These are phyloP conservation scores for Coemansia aciculifera DNA, from an alignment of 192 early-diverging fungal genomes.

Conservation along the genomic window DNA sequence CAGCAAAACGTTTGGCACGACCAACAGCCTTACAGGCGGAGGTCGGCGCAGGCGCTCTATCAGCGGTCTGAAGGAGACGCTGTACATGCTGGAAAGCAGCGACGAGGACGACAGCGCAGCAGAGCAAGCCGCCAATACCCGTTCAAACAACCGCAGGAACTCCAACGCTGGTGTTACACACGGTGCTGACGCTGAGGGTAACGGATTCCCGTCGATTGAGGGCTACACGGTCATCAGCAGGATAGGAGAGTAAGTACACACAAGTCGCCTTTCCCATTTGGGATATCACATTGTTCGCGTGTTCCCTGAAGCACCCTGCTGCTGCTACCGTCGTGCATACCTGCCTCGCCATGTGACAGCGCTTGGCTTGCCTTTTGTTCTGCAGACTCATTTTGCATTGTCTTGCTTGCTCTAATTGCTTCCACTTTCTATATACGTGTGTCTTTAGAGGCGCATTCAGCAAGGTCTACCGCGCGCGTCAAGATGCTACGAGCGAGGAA, in stretches of 20 bases:
- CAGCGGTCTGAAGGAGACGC: conserved; percentile 29
- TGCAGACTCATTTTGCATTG: neutral
- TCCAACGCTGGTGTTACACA: conserved; percentile 37
- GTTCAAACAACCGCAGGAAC: conserved; percentile 26
- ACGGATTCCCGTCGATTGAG: conserved; percentile 48
- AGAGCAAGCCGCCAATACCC: conserved; percentile 3
- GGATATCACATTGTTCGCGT: neutral
- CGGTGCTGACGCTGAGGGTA: conserved; percentile 28
- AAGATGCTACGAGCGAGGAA: conserved; percentile 55
- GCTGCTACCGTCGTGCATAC: too few species aligned
- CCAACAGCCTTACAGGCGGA: conserved; percentile 14
- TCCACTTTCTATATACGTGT: neutral
- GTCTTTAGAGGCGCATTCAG: conserved; percentile 78
- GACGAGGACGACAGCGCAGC: conserved; percentile 23
- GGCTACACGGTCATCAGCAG: conserved; percentile 45
- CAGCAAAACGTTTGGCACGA: conserved; percentile 22
- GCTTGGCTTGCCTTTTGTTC: neutral
- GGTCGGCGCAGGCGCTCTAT: conserved; percentile 45
- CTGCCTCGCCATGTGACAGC: neutral
- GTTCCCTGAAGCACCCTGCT: neutral
- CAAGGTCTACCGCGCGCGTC: conserved; percentile 74
- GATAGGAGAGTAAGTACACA: conserved; percentile 45
- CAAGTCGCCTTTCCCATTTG: neutral
- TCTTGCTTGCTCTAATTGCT: neutral
- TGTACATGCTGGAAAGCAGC: conserved; percentile 31